Evolutionary conservation across 805 yeast genomes (phyloP), one percentile per base, ranked within the genome.

Genomic region (Danielozyma ontarioensis): DNA sequence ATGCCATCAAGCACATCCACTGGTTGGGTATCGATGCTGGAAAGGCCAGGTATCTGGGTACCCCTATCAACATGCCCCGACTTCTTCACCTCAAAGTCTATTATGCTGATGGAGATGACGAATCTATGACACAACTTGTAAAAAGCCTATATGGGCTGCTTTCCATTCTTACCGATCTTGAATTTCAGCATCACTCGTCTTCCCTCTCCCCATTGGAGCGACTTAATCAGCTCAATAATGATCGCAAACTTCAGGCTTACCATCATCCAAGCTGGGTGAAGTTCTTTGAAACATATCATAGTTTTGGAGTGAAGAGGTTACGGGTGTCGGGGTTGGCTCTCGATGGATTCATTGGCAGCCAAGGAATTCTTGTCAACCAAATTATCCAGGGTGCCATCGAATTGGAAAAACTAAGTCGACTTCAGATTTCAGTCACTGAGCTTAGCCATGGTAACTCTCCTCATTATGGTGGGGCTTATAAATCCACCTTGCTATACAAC

Each of bases 301-400:
- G 40, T 26, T 2, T 36, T 45, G 17, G 27, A 32, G 1, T 27
- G 25, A 5, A 16, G 25, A 8, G 31, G 18, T 33, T 51, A 22
- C 11, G 19, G 10, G 21, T 52, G 13, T 15, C 14, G 8, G 26
- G 34, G 1, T 35, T 55, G 11, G 46, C 41, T 3, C 32, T 57
- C 2, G 59, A 55, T 28, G 61, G 61, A 5, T 45, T 37, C 27
- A 35, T 55, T 11, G 42, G 42, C 4, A 36, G 39, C 17, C 25
- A 35, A 2, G 56, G 53, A 2, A 21, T 15, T 3, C 28, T 4
- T 4, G 10, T 50, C 3, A 37, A 39, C 4, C 16, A 21, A 1
- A 11, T 43, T 10, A 17, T 56, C 6, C 19, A 27, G 15, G 30
- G 21, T 10, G 36, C 44, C 0, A 34, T 52, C 3, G 47, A 46